These are phyloP conservation scores for Pyrus bretschneideri DNA, from an alignment of 306 rosid species.

Conservation along the genomic window DNA sequence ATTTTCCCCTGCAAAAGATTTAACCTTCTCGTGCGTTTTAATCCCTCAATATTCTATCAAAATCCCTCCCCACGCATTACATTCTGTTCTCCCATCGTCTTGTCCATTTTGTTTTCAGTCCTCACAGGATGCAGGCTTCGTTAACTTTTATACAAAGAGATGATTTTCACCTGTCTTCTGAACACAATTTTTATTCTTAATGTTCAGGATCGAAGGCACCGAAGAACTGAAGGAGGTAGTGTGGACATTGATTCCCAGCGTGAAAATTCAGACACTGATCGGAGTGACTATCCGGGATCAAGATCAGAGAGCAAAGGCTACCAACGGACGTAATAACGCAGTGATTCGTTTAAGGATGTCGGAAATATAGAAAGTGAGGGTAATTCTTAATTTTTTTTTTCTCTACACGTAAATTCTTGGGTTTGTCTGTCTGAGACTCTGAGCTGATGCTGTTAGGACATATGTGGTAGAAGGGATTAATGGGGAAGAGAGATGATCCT, in stretches of 20 bases:
- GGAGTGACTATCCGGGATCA: conserved; percentile 56
- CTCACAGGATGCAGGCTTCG: background rate
- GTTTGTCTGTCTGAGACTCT: conserved; percentile 22
- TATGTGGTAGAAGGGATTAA: conserved; percentile 20
- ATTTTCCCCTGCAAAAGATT: background rate
- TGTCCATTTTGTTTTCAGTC: background rate
- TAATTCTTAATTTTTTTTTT: conserved; percentile 13
- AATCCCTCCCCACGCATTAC: background rate
- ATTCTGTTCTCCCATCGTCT: background rate
- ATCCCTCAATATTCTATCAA: background rate
- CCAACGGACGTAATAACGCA: conserved; percentile 25
- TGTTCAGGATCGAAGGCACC: conserved; percentile 75
- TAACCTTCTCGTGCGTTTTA: background rate
- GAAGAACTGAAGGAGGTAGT: conserved; percentile 60
- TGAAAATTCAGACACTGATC: conserved; percentile 70
- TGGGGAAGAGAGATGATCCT: conserved; percentile 21
- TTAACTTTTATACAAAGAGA: background rate
- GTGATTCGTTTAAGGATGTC: conserved; percentile 25
- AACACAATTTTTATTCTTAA: background rate
- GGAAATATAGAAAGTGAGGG: conserved; percentile 35
- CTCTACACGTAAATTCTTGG: conserved; percentile 32
- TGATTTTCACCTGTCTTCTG: background rate
- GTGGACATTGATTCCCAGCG: conserved; percentile 69
- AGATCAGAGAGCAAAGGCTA: conserved; percentile 52
- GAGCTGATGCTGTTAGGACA: conserved; percentile 15